These are phyloP conservation scores for Acrasis kona DNA, from an alignment of 78 protist species.

Conservation along the genomic window DNA sequence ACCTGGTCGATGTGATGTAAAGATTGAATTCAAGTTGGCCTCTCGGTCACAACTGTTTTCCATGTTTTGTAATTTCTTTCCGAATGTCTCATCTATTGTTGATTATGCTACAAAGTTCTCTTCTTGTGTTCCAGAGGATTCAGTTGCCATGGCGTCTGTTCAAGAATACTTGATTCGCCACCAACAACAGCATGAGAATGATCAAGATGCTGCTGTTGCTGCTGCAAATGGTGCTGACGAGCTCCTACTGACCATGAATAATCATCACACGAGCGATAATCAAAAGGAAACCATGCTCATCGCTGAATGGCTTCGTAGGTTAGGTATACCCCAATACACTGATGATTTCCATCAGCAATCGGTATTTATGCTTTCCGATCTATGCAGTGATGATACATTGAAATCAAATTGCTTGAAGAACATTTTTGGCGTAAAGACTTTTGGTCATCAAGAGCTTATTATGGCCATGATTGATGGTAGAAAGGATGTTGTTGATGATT, in stretches of 20 bases:
- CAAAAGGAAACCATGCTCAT: too few relatives aligned
- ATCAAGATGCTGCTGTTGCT: conserved; percentile 16
- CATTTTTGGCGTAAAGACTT: too few relatives aligned
- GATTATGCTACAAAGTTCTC: neutral
- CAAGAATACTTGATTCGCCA: conserved; percentile 62
- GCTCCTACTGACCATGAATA: too few relatives aligned
- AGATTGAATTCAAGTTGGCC: conserved; percentile 30
- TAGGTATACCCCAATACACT: neutral
- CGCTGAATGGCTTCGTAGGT: neutral
- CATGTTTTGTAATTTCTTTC: conserved; percentile 40
- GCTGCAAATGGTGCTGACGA: neutral
- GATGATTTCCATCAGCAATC: neutral
- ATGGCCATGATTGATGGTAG: too few relatives aligned
- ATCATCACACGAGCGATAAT: too few relatives aligned
- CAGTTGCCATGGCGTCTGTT: conserved; percentile 46
- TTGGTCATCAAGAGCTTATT: too few relatives aligned
- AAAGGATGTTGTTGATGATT: too few relatives aligned
- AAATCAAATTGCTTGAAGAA: too few relatives aligned
- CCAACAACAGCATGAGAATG: conserved; percentile 47
- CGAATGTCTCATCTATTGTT: too few relatives aligned
- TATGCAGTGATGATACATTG: too few relatives aligned
- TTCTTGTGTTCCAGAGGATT: neutral
- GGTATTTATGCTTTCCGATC: too few relatives aligned
- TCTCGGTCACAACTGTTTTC: conserved; percentile 14
- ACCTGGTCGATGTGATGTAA: conserved; percentile 59